phyloP scores from a whole-genome alignment of 78 protist genomes.

The Bodo saltans region DNA sequence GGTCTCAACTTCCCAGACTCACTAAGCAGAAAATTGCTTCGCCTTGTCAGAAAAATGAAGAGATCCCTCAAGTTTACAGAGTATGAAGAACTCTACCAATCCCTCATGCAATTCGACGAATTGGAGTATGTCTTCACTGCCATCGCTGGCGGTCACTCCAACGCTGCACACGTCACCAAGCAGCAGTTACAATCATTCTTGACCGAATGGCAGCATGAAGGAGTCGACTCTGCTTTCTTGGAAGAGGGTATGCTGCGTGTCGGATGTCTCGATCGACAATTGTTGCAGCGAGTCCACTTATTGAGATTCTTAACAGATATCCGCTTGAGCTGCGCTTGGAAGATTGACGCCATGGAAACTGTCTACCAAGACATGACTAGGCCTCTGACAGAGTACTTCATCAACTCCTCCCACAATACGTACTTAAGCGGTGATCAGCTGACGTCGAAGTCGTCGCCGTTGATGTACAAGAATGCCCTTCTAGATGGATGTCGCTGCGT shows the following conservation, averaged over 20 bases:
- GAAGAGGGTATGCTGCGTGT: neutral
- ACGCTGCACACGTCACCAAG: neutral
- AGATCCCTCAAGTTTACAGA: neutral
- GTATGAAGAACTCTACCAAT: neutral
- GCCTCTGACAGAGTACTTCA: constrained; percentile 68
- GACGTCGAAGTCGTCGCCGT: constrained; percentile 30
- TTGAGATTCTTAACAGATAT: neutral
- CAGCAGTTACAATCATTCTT: neutral
- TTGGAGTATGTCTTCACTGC: neutral
- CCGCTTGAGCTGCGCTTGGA: neutral
- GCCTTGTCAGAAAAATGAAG: neutral
- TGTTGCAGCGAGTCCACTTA: neutral
- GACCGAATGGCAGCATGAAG: neutral
- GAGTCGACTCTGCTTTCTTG: neutral
- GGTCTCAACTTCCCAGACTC: neutral
- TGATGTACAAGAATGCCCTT: constrained; percentile 22
- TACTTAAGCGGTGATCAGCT: constrained; percentile 80
- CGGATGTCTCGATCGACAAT: too few relatives aligned
- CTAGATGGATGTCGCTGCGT: constrained; percentile 50
- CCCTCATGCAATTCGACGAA: neutral
- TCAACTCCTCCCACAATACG: constrained; percentile 81
- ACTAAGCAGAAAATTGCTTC: neutral
- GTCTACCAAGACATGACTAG: constrained; percentile 55
- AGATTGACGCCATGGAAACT: neutral
- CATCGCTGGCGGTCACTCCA: neutral